phyloP scores from a whole-genome alignment of 768 basidiomycete genomes.

The Heimioporus sp. region DNA sequence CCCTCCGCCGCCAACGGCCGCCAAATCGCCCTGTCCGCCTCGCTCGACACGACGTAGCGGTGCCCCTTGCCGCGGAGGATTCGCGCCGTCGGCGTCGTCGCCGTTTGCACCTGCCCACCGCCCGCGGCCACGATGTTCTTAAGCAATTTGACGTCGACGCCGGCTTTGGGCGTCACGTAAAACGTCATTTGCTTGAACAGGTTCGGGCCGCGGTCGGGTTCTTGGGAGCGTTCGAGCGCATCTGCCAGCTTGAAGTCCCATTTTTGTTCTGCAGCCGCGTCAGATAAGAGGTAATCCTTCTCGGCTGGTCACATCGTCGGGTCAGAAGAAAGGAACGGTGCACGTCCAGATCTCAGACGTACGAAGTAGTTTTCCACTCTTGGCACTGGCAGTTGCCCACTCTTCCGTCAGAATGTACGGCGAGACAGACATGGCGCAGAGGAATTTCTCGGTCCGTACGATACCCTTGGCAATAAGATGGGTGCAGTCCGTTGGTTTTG shows the following conservation, averaged over 20 bases:
- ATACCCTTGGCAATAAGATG: constrained; percentile 71
- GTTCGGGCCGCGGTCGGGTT: constrained; percentile 39
- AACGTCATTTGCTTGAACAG: constrained; percentile 67
- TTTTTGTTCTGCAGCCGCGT: constrained; percentile 62
- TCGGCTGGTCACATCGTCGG: constrained; percentile 49
- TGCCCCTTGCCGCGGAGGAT: constrained; percentile 47
- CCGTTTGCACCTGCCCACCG: constrained; percentile 67
- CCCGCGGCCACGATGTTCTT: constrained; percentile 66
- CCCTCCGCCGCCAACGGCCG: constrained; percentile 50
- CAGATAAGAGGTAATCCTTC: constrained; percentile 54
- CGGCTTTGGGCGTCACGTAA: constrained; percentile 70
- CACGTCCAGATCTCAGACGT: constrained; percentile 25
- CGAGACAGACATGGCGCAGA: constrained; percentile 66
- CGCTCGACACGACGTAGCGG: constrained; percentile 65
- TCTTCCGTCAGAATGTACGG: constrained; percentile 61
- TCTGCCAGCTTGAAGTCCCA: constrained; percentile 63
- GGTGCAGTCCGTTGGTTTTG: constrained; percentile 66
- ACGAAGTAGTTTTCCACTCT: constrained; percentile 62
- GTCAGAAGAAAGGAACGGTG: background rate
- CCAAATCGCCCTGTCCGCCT: constrained; percentile 67
- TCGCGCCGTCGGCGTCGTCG: constrained; percentile 50
- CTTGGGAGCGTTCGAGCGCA: constrained; percentile 57
- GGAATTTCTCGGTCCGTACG: constrained; percentile 85
- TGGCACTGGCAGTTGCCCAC: constrained; percentile 67
- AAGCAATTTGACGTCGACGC: constrained; percentile 56